Evolutionary conservation across 164 flowering plant species (phyloP).

Genomic region (Stephania yunnanensis): DNA sequence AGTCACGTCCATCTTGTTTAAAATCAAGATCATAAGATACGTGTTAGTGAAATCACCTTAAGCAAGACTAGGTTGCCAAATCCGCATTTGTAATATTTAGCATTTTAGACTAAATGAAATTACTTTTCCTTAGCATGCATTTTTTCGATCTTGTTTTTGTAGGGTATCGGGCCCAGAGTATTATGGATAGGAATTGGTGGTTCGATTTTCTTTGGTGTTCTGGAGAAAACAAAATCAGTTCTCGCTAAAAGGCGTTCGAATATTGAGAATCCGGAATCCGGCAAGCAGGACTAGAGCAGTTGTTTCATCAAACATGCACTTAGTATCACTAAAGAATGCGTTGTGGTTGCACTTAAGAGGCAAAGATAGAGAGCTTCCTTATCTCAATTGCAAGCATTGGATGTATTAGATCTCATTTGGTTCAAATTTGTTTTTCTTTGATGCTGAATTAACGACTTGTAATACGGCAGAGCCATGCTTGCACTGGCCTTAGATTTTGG

Average conservation of each 20-base stretch:
- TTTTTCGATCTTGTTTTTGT: slow-evolving; percentile 3
- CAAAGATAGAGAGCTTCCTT: neutral
- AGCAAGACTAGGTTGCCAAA: neutral
- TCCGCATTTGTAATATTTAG: neutral
- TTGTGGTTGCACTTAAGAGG: neutral
- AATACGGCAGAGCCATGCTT: neutral
- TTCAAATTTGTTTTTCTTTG: neutral
- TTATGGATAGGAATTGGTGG: slow-evolving; percentile 94
- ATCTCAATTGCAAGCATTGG: neutral
- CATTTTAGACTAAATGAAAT: neutral
- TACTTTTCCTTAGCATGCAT: neutral
- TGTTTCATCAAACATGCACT: neutral
- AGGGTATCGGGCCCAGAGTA: slow-evolving; percentile 90
- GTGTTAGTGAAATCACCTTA: neutral
- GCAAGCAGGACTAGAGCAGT: slow-evolving; percentile 18
- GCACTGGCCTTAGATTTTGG: neutral
- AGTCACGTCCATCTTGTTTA: neutral
- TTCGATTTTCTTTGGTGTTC: slow-evolving; percentile 81
- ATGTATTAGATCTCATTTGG: neutral
- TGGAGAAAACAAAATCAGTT: slow-evolving; percentile 64
- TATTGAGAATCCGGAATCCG: slow-evolving; percentile 9
- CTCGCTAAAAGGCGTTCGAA: slow-evolving; percentile 38
- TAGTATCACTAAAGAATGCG: neutral
- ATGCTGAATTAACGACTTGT: neutral
- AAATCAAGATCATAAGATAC: neutral